Base-by-base conservation (phyloP, 179 eudicot species). In the Drosera spatulata region DNA sequence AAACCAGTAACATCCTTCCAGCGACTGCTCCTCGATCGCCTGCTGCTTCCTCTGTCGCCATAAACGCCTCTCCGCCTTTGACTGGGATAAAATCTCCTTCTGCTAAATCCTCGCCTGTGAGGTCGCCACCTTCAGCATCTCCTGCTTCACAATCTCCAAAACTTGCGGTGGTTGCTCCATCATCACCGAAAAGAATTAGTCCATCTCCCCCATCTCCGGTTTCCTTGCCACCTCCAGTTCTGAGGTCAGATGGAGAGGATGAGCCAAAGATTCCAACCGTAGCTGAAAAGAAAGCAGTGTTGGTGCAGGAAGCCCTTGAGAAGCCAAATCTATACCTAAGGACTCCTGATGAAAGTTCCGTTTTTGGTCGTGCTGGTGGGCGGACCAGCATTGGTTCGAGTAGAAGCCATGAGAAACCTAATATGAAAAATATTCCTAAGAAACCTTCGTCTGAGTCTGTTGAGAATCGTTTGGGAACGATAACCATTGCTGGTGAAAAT, bases 401-500 rank as follows among this genome's bases (percentile, higher is more conserved):
- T 4, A 10, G 53, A 4, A 50, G 13, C 4, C 12, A 50, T 10
- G 58, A 13, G 39, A 37, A 55, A 39, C n/a, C 3, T 37, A 39
- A 55, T 5, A 41, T 10, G 58, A 55, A 55, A n/a, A 37, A 55
- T 40, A 33, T 39, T 7, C 22, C 13, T 38, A 58, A 48, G 63
- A 59, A 60, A 61, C 46, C 59, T 7, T 52, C 72, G 12, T 22
- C 33, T 22, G 61, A 60, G 5, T 53, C 69, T 4, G 75, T 68
- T 43, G 75, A 69, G 10, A 55, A 10, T 43, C 61, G 60, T 6
- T 7, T 71, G 82, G 77, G 79, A 55, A 39, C 77, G 15, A 73
- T 85, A 71, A 77, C 86, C 9, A 64, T 85, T 61, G 71, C 83
- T 22, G 95, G 96, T 53, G 88, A 85, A 55, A 87, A 87, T 79